Evolutionary conservation across 176 grass and related monocot species (phyloP).

Genomic region (Puya raimondii): DNA sequence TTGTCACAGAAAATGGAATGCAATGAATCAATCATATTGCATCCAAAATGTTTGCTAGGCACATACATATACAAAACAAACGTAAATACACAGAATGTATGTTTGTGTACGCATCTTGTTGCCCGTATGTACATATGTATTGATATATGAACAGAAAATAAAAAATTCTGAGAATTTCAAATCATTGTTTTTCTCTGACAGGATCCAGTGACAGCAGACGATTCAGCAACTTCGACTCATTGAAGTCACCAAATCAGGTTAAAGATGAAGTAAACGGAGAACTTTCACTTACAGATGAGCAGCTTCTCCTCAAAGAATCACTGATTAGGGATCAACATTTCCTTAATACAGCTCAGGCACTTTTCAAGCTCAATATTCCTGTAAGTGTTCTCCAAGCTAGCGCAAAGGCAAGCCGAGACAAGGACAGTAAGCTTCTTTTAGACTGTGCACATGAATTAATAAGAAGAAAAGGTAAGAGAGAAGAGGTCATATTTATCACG

Average conservation of each 20-base stretch:
- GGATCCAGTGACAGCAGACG: no score
- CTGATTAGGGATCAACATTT: constrained; percentile 53
- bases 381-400: constrained; percentile 8
- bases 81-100: no score
- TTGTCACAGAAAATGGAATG: no score
- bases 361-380: constrained; percentile 35
- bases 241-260: neutral
- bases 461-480: constrained; percentile 54
- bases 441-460: constrained; percentile 48
- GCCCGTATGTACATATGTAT: no score
- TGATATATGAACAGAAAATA: no score
- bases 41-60: no score
- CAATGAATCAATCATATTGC: no score
- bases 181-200: no score
- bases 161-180: no score
- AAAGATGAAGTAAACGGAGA: neutral
- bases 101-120: no score
- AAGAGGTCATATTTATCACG: constrained; percentile 19
- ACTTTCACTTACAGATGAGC: constrained; percentile 48
- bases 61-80: neutral
- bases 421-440: constrained; percentile 46
- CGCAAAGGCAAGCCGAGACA: constrained; percentile 25
- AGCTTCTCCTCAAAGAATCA: constrained; percentile 36
- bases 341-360: constrained; percentile 36
- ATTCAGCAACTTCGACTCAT: neutral